These are phyloP conservation scores for Mycena pura DNA, from an alignment of 768 basidiomycete genomes.

Conservation along the genomic window DNA sequence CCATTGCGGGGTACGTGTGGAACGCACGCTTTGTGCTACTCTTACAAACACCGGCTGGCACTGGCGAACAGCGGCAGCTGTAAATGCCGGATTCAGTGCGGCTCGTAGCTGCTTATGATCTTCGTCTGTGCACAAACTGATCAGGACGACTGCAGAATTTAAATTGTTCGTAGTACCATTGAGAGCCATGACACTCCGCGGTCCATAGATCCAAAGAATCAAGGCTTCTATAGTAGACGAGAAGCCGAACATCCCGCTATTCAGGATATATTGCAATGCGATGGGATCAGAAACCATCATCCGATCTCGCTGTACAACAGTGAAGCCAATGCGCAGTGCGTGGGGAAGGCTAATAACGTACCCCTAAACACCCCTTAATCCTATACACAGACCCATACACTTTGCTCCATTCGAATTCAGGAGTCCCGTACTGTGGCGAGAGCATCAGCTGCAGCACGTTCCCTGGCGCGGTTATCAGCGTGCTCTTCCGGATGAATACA, in stretches of 20 bases:
- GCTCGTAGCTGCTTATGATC: too few species aligned
- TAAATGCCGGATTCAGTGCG: too few species aligned
- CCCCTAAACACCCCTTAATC: not conserved
- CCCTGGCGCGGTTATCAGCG: too few species aligned
- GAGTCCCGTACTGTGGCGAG: not conserved
- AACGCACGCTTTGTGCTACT: too few species aligned
- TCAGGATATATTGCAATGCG: not conserved
- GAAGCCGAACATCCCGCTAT: not conserved
- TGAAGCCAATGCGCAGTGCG: not conserved
- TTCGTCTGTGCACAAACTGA: too few species aligned
- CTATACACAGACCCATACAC: not conserved
- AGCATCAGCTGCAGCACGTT: not conserved
- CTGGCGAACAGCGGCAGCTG: too few species aligned
- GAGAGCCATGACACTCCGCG: not conserved
- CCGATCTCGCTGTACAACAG: not conserved
- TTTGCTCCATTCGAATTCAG: not conserved
- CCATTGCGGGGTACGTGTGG: too few species aligned
- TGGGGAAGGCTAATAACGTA: not conserved
- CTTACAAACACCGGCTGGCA: too few species aligned
- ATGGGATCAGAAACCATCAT: not conserved
- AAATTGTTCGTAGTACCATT: not conserved
- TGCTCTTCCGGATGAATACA: too few species aligned
- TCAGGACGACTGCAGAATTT: too few species aligned
- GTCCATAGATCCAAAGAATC: not conserved
- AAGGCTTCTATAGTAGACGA: not conserved